phyloP scores from a whole-genome alignment of 495 filamentous ascomycete species.

The Daldinia caldariorum region DNA sequence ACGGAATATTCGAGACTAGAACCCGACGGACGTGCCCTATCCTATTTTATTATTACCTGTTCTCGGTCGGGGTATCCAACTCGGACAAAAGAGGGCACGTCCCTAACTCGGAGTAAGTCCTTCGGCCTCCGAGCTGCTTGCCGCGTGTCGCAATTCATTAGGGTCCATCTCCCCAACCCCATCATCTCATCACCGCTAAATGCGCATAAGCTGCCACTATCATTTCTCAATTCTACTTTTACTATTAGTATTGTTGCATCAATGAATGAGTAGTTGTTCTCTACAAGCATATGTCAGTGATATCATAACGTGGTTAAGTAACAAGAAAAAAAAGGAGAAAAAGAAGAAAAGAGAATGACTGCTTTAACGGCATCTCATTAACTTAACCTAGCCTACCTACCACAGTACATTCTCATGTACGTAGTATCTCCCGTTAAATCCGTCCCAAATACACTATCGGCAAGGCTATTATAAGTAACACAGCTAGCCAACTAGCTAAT shows the following conservation, averaged over 20 bases:
- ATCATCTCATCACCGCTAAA: constrained; percentile 4
- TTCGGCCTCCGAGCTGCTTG: constrained; percentile 23
- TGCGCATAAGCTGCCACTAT: background rate
- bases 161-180: background rate
- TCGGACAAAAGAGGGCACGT: constrained; percentile 43
- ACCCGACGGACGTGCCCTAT: constrained; percentile 1
- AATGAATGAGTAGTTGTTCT: background rate
- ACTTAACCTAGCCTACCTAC: background rate
- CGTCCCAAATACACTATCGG: background rate
- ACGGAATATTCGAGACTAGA: constrained; percentile 33
- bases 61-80: constrained; percentile 36
- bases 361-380: background rate
- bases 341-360: background rate
- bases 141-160: background rate
- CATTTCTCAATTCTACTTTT: too few species aligned
- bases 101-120: constrained; percentile 29
- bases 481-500: constrained; percentile 2
- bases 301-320: background rate
- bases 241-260: background rate
- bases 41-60: too few species aligned
- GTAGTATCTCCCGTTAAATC: constrained; percentile 3
- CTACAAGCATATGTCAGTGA: background rate
- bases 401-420: background rate
- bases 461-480: background rate
- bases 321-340: background rate